Evolutionary conservation across 495 filamentous ascomycete species (phyloP), one percentile per base, ranked within the genome.

Genomic region (Penicillium fimorum): DNA sequence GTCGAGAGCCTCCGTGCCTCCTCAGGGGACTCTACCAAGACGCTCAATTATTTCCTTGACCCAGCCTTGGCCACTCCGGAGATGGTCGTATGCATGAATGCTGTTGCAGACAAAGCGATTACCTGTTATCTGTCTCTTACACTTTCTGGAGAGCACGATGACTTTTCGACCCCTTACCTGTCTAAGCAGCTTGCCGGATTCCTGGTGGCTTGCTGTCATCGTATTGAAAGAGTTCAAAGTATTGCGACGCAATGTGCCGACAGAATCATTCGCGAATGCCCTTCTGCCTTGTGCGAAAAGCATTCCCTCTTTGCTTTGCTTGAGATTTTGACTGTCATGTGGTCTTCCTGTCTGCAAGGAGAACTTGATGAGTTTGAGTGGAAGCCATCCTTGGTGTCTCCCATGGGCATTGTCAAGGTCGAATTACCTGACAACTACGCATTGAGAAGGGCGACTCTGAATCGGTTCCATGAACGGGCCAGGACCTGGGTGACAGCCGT

Each of bases 281-380:
- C 94, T 3, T 96, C 94, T 5, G 86, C 91, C 18, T 80, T 98
- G 0, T 97, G 95, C 63, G 89, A 96, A 61, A 88, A 87, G 62
- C 82, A 85, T 12, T 96, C 94, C 7, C 76, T 98, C 0, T 97
- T 97, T 75, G 89, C 92, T 6, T 79, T 98, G 32, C 77, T 97
- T 7, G 94, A 97, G 66, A 82, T 98, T 4, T 72, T 98, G 38
- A 90, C 90, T 2, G 81, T 97, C 35, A 90, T 98, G 87, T 98
- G 92, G 93, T 81, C 80, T 24, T 93, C 92, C 65, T 97, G 95
- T 64, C 78, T 97, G 7, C 92, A 97, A 66, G 87, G 87, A 11
- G 95, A 98, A 66, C 90, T 91, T 13, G 94, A 98, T 57, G 86
- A 96, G 62, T 98, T 96, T 65, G 87, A 90, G 50, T 93, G 90